phyloP scores from a whole-genome alignment of 1,139 yeast species.

The Pneumocystis canis region DNA sequence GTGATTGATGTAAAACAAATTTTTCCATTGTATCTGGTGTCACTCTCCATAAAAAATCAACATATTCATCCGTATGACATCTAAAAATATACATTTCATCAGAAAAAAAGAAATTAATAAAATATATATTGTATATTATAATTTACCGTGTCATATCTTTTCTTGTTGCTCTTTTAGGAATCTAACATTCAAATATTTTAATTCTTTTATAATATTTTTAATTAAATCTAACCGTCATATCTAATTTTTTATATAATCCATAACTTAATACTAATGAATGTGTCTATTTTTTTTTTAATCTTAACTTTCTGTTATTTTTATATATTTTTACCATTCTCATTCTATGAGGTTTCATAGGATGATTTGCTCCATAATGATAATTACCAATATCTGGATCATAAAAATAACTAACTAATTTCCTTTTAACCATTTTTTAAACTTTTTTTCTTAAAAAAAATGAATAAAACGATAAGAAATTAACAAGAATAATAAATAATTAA shows the following conservation, averaged over 20 bases:
- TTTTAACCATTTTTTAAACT: background rate
- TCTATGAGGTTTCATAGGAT: constrained; percentile 96
- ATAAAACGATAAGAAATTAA: background rate
- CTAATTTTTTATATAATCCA: constrained; percentile 90
- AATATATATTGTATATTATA: too few species aligned
- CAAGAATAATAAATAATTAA: too few species aligned
- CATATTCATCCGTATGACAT: constrained; percentile 8
- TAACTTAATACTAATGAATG: constrained; percentile 91
- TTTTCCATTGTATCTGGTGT: constrained; percentile 10
- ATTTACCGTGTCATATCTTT: constrained; percentile 7
- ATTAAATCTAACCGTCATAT: constrained; percentile 41
- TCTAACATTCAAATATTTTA: background rate
- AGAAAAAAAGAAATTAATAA: too few species aligned
- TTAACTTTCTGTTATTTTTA: background rate
- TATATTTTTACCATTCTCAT: constrained; percentile 74
- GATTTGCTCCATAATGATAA: constrained; percentile 94
- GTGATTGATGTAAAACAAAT: constrained; percentile 5
- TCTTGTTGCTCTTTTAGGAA: constrained; percentile 5
- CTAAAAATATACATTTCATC: too few species aligned
- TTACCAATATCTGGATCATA: constrained; percentile 68
- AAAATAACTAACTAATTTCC: background rate
- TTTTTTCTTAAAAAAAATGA: too few species aligned
- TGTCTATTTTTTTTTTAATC: background rate
- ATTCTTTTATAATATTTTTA: background rate
- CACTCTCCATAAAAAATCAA: constrained; percentile 9